Evolutionary conservation across 257 asterid species (phyloP), one percentile per base, ranked within the genome.

Genomic region (Phtheirospermum japonicum): DNA sequence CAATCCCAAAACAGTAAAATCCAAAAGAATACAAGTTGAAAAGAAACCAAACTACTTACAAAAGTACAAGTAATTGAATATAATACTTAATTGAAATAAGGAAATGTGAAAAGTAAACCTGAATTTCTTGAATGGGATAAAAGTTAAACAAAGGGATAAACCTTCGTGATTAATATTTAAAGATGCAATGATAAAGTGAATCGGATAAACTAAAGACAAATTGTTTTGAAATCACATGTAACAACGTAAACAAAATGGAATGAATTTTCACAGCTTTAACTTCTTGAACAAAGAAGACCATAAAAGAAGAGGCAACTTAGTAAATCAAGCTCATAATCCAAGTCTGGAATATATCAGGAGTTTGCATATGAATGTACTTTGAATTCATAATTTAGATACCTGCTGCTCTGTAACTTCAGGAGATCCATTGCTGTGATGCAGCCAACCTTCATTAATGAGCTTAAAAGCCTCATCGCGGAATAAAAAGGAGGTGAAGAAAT

Each of bases 381-480:
- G 20, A 36, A 53, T 26, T 55, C 37, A 36, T 28, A 54, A 43
- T 32, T 55, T 34, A 42, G 59, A 60, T 74, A 85, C 95, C 95
- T 81, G 94, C 71, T 72, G 81, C 71, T 89, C 85, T 39, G 64
- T 59, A 64, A 77, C 61, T 71, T 77, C 88, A 34, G 80, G 75
- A 30, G 82, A 58, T 57, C 51, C 85, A 65, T 66, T 63, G 50
- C 76, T 65, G 53, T 82, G 84, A 72, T 74, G 80, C 57, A 77
- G 69, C 96, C 96, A 85, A 76, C 97, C 96, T 65, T 93, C 97
- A 82, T 71, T 70, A 70, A 93, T 83, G 67, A 93, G 92, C 85
- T 83, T 89, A 78, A 77, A 93, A 62, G 99, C 99, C 75, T 93
- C 99, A 51, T 93, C 99, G n/a, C 99, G 99, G 78, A 86, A 93